A percentile compares a stretch with the other conserved stretches of the same genome.
These are phyloP conservation scores for Neofusicoccum umdonicola DNA, from an alignment of 2,329 filamentous ascomycete genomes.

Conservation along the genomic window DNA sequence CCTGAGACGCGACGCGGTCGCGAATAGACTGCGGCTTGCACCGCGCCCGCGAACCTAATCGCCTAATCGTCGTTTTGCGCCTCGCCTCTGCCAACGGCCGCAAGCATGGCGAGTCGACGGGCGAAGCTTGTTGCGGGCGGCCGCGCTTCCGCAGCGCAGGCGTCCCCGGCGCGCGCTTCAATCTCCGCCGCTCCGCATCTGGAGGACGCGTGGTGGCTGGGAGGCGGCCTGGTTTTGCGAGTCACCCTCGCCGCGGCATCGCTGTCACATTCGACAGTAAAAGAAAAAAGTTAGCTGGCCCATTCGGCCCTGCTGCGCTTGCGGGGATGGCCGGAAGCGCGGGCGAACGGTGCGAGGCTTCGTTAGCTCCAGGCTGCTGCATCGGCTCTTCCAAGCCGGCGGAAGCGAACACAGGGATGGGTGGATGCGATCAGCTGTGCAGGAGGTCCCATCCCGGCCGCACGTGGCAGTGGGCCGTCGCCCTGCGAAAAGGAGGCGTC, in stretches of 20 bases:
- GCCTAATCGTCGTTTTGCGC: constrained; percentile 2
- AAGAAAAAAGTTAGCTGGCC: background rate
- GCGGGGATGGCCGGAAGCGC: constrained; percentile 38
- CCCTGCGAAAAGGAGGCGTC: constrained; percentile 18
- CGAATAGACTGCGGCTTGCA: constrained; percentile 14
- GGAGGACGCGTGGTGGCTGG: background rate
- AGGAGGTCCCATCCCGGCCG: constrained; percentile 29
- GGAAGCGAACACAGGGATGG: constrained; percentile 36
- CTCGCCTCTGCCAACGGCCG: constrained; percentile 6
- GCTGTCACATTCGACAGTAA: background rate
- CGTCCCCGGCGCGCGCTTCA: background rate
- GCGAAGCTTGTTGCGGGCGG: background rate
- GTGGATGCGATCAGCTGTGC: constrained; percentile 28
- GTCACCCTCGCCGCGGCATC: background rate
- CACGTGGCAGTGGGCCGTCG: constrained; percentile 30
- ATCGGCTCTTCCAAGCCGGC: constrained; percentile 34
- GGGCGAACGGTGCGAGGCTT: constrained; percentile 29
- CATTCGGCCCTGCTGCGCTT: constrained; percentile 22
- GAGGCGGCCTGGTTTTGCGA: background rate
- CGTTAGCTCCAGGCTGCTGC: constrained; percentile 25
- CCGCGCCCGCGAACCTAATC: constrained; percentile 14
- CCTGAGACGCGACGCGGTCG: constrained; percentile 15
- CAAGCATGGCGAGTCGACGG: background rate
- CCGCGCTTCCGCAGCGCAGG: background rate
- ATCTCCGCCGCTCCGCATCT: background rate